Conservation (phyloP, 257 asterid genomes). For the Gynochthodes officinalis region DNA sequence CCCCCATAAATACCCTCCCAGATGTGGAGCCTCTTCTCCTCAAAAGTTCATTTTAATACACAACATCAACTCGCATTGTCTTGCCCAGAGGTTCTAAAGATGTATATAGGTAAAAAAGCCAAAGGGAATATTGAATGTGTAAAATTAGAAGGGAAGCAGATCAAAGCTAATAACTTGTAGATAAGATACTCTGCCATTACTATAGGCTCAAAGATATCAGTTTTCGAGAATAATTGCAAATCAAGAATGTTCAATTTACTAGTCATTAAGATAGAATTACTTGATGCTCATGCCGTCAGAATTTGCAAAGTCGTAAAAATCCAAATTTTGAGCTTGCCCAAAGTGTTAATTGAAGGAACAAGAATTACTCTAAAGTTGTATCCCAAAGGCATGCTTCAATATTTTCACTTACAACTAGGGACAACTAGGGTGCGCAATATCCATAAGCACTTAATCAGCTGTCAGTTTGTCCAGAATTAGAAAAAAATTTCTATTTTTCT, state of each 20-base stretch:
- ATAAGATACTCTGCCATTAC: background rate
- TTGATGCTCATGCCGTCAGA: background rate
- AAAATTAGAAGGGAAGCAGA: background rate
- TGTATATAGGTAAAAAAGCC: background rate
- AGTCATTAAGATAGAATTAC: background rate
- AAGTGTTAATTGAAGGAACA: background rate
- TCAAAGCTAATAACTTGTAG: background rate
- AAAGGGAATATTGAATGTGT: background rate
- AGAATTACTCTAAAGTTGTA: background rate
- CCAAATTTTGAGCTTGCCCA: background rate
- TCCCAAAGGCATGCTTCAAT: background rate
- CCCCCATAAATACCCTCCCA: background rate
- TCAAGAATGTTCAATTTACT: background rate
- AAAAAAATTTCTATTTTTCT: background rate
- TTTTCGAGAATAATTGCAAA: background rate
- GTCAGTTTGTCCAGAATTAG: background rate
- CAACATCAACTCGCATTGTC: background rate
- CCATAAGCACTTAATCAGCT: background rate
- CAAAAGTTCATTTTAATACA: background rate
- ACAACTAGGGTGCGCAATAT: too few species aligned
- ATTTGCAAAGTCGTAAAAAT: background rate
- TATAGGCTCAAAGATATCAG: background rate
- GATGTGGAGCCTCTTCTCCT: background rate
- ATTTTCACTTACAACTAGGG: background rate
- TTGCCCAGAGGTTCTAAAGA: background rate